Percentiles rank a stretch among this genome's conserved stretches.
Evolutionary conservation across 1,284 basidiomycete species (phyloP).

Genomic region (Ganoderma multipileum): DNA sequence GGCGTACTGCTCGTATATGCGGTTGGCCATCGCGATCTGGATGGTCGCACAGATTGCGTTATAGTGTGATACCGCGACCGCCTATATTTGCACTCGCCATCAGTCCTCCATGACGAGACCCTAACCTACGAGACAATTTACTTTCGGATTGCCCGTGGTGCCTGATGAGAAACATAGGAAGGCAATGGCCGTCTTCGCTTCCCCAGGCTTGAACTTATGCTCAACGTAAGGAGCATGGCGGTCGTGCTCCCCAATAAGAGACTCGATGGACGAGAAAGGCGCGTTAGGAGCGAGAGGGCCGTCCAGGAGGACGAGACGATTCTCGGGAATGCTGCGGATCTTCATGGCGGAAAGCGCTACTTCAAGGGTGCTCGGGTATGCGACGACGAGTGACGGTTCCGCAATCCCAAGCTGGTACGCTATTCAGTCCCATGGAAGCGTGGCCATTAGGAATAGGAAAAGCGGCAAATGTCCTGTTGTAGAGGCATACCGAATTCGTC

Average conservation of each 20-base stretch:
- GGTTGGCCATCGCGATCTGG: conserved; percentile 58
- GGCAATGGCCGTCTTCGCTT: conserved; percentile 67
- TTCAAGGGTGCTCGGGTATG: background rate
- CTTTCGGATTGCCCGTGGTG: conserved; percentile 85
- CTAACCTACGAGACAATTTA: conserved; percentile 27
- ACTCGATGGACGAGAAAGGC: background rate
- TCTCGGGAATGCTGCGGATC: background rate
- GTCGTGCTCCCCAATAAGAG: background rate
- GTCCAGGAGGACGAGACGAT: background rate
- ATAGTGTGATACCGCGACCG: conserved; percentile 75
- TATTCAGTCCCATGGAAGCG: background rate
- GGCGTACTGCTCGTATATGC: conserved; percentile 48
- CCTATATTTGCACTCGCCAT: conserved; percentile 44
- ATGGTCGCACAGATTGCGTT: conserved; percentile 70
- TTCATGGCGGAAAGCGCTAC: background rate
- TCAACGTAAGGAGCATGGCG: conserved; percentile 32
- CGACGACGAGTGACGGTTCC: background rate
- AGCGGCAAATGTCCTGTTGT: background rate
- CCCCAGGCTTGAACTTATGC: conserved; percentile 56
- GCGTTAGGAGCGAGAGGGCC: background rate
- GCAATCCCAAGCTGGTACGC: background rate
- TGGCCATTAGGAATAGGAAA: background rate
- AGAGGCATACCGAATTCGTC: background rate
- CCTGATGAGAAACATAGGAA: conserved; percentile 81
- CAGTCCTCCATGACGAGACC: background rate